Conservation (phyloP, 1,284 basidiomycete genomes). For the Phenoliferia sp. region DNA sequence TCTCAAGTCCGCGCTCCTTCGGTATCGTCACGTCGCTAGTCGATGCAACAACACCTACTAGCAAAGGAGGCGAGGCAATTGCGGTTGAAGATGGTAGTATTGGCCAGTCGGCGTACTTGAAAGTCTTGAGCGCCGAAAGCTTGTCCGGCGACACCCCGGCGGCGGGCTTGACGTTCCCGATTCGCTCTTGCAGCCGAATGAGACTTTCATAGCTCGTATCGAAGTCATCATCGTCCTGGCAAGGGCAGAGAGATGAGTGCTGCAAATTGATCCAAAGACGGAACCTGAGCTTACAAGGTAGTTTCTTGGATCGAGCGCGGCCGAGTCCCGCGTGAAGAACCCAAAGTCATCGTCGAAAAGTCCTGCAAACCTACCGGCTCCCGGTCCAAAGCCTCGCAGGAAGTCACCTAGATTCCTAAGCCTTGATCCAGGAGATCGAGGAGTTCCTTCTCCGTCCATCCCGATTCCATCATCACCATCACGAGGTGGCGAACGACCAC, state of each 20-base stretch:
- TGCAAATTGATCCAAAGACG: not conserved
- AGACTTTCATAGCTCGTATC: slow-evolving; percentile 27
- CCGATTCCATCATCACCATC: not conserved
- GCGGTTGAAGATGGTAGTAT: not conserved
- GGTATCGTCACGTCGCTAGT: slow-evolving; percentile 7
- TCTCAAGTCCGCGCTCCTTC: slow-evolving; percentile 16
- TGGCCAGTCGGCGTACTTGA: slow-evolving; percentile 23
- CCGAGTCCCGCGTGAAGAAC: slow-evolving; percentile 17
- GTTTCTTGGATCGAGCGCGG: slow-evolving; percentile 23
- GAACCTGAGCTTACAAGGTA: slow-evolving; percentile 18
- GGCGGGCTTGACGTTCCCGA: slow-evolving; percentile 27
- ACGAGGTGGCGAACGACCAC: too few relatives aligned
- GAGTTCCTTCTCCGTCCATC: not conserved
- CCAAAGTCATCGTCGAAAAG: slow-evolving; percentile 25
- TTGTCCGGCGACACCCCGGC: slow-evolving; percentile 15
- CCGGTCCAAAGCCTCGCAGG: slow-evolving; percentile 13
- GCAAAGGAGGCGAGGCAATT: not conserved
- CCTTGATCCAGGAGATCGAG: not conserved
- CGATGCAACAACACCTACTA: slow-evolving; percentile 8
- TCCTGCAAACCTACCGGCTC: not conserved
- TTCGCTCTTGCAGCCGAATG: slow-evolving; percentile 23
- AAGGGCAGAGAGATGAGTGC: not conserved
- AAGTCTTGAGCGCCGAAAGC: slow-evolving; percentile 9
- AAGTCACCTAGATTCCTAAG: slow-evolving; percentile 16
- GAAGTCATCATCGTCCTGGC: slow-evolving; percentile 29